Conservation (phyloP, 1,139 yeast species). For the Magnusiomyces ingens region DNA sequence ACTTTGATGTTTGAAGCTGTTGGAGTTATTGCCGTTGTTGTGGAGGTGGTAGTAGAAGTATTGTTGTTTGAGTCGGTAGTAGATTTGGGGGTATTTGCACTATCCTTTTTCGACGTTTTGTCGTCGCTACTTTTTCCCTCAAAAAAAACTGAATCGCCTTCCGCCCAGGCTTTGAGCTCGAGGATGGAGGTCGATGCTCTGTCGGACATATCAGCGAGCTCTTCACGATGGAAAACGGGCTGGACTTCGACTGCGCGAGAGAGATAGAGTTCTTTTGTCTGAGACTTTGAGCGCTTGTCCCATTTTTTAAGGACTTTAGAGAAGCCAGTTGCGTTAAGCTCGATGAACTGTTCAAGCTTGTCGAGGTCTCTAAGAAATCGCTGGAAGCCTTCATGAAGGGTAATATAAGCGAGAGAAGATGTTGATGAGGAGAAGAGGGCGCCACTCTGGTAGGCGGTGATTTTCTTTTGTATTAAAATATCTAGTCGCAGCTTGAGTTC, state of each 20-base stretch:
- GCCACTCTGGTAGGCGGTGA: slow-evolving; percentile 45
- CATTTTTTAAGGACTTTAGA: slow-evolving; percentile 92
- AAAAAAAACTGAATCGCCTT: slow-evolving; percentile 50
- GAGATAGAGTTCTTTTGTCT: slow-evolving; percentile 84
- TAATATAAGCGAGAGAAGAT: slow-evolving; percentile 52
- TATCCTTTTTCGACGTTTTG: slow-evolving; percentile 5
- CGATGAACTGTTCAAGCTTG: slow-evolving; percentile 85
- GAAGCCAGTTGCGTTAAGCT: slow-evolving; percentile 90
- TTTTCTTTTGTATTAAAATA: slow-evolving; percentile 64
- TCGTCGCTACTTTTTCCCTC: slow-evolving; percentile 22
- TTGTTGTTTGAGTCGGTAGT: not conserved
- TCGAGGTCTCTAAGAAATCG: slow-evolving; percentile 84
- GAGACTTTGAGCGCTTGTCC: slow-evolving; percentile 95
- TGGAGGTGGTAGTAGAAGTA: not conserved
- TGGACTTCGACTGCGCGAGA: slow-evolving; percentile 93
- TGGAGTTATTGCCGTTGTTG: not conserved
- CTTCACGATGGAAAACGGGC: slow-evolving; percentile 90
- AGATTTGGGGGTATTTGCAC: not conserved
- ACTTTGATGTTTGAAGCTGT: not conserved
- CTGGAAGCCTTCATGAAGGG: slow-evolving; percentile 80
- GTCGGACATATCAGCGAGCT: slow-evolving; percentile 79
- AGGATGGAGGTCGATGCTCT: slow-evolving; percentile 66
- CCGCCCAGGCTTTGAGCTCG: slow-evolving; percentile 80
- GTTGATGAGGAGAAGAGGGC: slow-evolving; percentile 34
- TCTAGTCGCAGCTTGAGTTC: slow-evolving; percentile 71